Percentiles rank a stretch among this genome's conserved stretches.
phyloP scores from a whole-genome alignment of 345 rosid species.

The Gossypium longicalyx region DNA sequence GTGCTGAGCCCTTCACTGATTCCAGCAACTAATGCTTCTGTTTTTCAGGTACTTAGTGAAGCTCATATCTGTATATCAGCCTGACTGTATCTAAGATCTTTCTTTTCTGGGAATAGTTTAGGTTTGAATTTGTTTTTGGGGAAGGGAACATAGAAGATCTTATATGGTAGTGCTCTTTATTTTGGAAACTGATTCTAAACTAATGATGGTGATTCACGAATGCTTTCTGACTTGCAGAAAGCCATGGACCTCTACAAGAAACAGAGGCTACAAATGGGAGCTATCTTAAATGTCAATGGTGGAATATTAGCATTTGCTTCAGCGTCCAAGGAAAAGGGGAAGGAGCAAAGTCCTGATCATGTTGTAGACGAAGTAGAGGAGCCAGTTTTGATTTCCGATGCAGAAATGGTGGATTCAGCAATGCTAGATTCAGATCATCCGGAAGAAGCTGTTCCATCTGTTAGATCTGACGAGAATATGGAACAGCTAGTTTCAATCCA shows the following conservation, averaged over 20 bases:
- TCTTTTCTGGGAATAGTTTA: background rate
- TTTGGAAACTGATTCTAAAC: background rate
- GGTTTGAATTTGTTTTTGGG: background rate
- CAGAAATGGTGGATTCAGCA: constrained; percentile 25
- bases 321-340: constrained; percentile 25
- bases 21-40: constrained; percentile 49
- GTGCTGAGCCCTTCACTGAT: constrained; percentile 40
- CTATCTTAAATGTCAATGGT: constrained; percentile 26
- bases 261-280: constrained; percentile 47
- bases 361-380: constrained; percentile 19
- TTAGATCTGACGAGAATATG: constrained; percentile 4
- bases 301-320: constrained; percentile 28
- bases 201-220: background rate
- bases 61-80: background rate
- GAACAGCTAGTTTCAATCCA: constrained; percentile 23
- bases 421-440: constrained; percentile 13
- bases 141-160: background rate
- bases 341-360: constrained; percentile 20
- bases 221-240: constrained; percentile 43
- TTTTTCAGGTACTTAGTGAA: constrained; percentile 56
- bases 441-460: constrained; percentile 24
- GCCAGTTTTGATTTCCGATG: constrained; percentile 12
- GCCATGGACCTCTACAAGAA: constrained; percentile 80
- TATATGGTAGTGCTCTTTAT: background rate
- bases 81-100: background rate